phyloP scores from a whole-genome alignment of 1,139 yeast genomes.

The Blastobotrys aristatus region DNA sequence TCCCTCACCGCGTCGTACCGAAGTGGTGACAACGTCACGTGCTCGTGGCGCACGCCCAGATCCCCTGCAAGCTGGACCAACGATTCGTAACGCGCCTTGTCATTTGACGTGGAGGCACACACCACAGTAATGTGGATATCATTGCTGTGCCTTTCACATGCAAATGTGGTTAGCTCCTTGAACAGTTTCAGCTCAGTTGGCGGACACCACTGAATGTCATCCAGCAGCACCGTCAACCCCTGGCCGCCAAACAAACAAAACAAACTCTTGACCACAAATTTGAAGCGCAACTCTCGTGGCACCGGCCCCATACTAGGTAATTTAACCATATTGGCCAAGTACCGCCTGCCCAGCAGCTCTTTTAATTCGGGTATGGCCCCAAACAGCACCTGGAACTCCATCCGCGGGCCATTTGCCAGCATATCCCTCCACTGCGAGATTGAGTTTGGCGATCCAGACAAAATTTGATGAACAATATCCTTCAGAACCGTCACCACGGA shows the following conservation, averaged over 20 bases:
- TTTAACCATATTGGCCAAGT: slow-evolving; percentile 28
- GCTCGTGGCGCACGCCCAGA: slow-evolving; percentile 28
- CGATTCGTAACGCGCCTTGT: slow-evolving; percentile 18
- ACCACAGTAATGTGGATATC: slow-evolving; percentile 28
- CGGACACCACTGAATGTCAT: slow-evolving; percentile 47
- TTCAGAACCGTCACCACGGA: slow-evolving; percentile 39
- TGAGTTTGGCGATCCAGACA: slow-evolving; percentile 39
- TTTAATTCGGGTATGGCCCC: slow-evolving; percentile 45
- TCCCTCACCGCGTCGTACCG: slow-evolving; percentile 27
- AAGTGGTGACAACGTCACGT: slow-evolving; percentile 26
- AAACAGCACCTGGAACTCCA: slow-evolving; percentile 44
- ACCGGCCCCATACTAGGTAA: slow-evolving; percentile 28
- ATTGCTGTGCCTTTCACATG: slow-evolving; percentile 25
- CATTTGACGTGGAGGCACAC: slow-evolving; percentile 27
- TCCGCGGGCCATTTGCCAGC: slow-evolving; percentile 40
- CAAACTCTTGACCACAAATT: slow-evolving; percentile 43
- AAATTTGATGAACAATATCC: slow-evolving; percentile 41
- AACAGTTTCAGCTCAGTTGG: slow-evolving; percentile 29
- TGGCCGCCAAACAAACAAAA: slow-evolving; percentile 42
- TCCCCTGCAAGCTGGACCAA: slow-evolving; percentile 24
- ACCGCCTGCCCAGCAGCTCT: slow-evolving; percentile 43
- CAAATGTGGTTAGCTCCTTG: slow-evolving; percentile 28
- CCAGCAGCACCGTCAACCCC: slow-evolving; percentile 46
- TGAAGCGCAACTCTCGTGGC: slow-evolving; percentile 41
- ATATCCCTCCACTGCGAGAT: slow-evolving; percentile 44